phyloP scores from a whole-genome alignment of 805 yeast species.

The Priceomyces fermenticarens region DNA sequence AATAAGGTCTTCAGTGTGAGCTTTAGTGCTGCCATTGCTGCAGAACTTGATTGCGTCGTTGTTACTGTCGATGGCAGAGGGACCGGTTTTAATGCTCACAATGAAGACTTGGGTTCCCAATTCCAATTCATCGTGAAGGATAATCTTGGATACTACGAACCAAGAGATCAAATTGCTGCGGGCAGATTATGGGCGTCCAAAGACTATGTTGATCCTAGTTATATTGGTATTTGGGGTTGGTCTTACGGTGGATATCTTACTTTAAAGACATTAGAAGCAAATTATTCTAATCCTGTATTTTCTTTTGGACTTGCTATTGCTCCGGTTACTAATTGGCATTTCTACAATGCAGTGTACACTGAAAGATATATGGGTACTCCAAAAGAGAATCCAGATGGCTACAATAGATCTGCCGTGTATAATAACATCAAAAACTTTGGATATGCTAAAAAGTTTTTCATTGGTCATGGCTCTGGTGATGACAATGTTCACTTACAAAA shows the following conservation, averaged over 20 bases:
- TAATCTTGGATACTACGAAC: constrained; percentile 77
- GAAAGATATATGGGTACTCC: constrained; percentile 73
- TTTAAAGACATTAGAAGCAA: constrained; percentile 68
- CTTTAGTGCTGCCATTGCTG: constrained; percentile 74
- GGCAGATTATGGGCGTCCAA: constrained; percentile 68
- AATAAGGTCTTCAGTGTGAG: constrained; percentile 53
- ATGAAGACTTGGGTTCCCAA: constrained; percentile 39
- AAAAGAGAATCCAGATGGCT: constrained; percentile 45
- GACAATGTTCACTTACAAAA: constrained; percentile 82
- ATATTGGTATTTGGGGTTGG: constrained; percentile 84
- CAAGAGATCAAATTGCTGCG: constrained; percentile 81
- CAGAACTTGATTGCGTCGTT: constrained; percentile 77
- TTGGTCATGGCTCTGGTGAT: constrained; percentile 84
- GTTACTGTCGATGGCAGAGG: constrained; percentile 98
- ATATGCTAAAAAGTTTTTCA: constrained; percentile 51
- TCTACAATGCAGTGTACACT: constrained; percentile 76
- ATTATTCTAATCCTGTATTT: constrained; percentile 53
- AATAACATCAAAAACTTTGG: constrained; percentile 41
- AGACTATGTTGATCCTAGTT: constrained; percentile 56
- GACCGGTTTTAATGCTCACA: constrained; percentile 79
- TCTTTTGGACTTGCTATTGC: constrained; percentile 81
- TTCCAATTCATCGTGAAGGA: constrained; percentile 82
- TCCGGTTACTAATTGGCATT: constrained; percentile 77
- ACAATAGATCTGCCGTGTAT: constrained; percentile 43
- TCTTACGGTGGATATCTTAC: constrained; percentile 82